These are phyloP conservation scores for Chalara sp. DNA, from an alignment of 2,329 filamentous ascomycete genomes.

Conservation along the genomic window DNA sequence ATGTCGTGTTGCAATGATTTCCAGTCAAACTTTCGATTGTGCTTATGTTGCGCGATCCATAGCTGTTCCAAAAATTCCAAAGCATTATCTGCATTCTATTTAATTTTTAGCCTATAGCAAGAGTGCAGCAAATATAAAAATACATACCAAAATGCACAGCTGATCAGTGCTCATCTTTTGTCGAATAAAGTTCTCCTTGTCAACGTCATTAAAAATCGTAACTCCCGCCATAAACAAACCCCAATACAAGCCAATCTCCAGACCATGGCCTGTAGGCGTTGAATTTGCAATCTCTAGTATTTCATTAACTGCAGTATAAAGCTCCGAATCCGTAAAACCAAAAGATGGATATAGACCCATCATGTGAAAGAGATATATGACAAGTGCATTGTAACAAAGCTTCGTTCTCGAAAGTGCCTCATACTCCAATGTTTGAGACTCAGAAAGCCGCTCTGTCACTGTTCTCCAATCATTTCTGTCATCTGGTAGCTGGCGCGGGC, in stretches of 20 bases:
- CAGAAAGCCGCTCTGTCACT: slow-evolving; percentile 19
- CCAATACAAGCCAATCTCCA: slow-evolving; percentile 27
- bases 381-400: slow-evolving; percentile 20
- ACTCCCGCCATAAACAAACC: slow-evolving; percentile 24
- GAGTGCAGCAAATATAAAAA: too few species aligned
- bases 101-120: too few species aligned
- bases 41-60: too few species aligned
- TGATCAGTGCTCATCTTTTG: slow-evolving; percentile 20
- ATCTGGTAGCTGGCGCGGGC: slow-evolving; percentile 18
- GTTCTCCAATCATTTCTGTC: slow-evolving; percentile 24
- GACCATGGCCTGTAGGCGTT: slow-evolving; percentile 23
- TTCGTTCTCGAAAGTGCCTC: slow-evolving; percentile 24
- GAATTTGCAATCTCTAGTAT: slow-evolving; percentile 22
- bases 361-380: slow-evolving; percentile 25
- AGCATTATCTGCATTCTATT: too few species aligned
- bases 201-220: slow-evolving; percentile 20
- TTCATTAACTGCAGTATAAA: slow-evolving; percentile 16
- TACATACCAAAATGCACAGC: too few species aligned
- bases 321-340: slow-evolving; percentile 16
- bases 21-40: too few species aligned
- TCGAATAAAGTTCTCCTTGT: slow-evolving; percentile 20
- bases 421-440: slow-evolving; percentile 23
- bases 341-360: slow-evolving; percentile 19
- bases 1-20: too few species aligned
- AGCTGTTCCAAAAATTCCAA: too few species aligned